A percentile compares a stretch with the other conserved stretches of the same genome.
phyloP scores from a whole-genome alignment of 2,329 filamentous ascomycete genomes.

The Talaromyces atroroseus region DNA sequence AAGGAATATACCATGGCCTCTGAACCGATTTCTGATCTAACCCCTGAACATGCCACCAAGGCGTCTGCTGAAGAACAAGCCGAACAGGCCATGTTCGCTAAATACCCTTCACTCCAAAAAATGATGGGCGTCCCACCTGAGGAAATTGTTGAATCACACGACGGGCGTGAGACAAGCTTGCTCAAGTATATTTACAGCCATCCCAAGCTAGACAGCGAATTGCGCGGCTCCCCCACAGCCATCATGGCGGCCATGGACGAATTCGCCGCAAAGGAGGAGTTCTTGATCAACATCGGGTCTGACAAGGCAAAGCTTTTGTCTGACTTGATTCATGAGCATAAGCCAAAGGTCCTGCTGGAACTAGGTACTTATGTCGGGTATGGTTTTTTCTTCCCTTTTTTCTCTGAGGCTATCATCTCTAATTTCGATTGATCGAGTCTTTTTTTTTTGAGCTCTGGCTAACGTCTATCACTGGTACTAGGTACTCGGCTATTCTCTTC shows the following conservation, averaged over 20 bases:
- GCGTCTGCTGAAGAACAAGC: not conserved
- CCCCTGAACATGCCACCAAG: not conserved
- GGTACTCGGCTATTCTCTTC: slow-evolving; percentile 33
- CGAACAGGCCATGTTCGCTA: not conserved
- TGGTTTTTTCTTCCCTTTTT: not conserved
- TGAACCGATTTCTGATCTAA: not conserved
- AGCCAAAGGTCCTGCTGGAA: slow-evolving; percentile 8
- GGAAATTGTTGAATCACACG: slow-evolving; percentile 3
- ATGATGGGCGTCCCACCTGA: not conserved
- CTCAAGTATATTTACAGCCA: slow-evolving; percentile 59
- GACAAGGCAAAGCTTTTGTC: slow-evolving; percentile 65
- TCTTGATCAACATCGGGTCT: slow-evolving; percentile 71
- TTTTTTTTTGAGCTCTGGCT: not conserved
- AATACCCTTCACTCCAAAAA: slow-evolving; percentile 5
- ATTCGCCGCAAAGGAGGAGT: slow-evolving; percentile 59
- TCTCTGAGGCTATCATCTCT: not conserved
- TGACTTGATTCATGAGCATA: slow-evolving; percentile 57
- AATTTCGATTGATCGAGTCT: not conserved
- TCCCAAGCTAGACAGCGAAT: slow-evolving; percentile 48
- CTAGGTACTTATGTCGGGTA: slow-evolving; percentile 3
- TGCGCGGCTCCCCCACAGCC: slow-evolving; percentile 55
- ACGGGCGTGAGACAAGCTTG: slow-evolving; percentile 31
- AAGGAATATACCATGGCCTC: not conserved
- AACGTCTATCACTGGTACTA: not conserved
- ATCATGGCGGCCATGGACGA: slow-evolving; percentile 65